phyloP scores from a whole-genome alignment of 345 rosid genomes.

The Rubroshorea leprosula region DNA sequence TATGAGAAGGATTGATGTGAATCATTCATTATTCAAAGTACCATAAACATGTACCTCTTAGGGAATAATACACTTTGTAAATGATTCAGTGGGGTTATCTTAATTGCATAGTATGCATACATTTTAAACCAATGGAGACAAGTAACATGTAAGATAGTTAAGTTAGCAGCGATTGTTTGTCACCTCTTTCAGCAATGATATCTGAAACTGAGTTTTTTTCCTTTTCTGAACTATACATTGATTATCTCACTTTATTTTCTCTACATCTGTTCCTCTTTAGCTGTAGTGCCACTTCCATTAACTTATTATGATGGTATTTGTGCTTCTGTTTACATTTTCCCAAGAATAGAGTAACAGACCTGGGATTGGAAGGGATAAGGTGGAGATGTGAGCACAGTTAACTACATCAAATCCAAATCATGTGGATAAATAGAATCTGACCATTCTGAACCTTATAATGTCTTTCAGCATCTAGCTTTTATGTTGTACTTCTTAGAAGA shows the following conservation, averaged over 20 bases:
- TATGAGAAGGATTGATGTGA: too few species aligned
- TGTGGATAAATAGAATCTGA: too few species aligned
- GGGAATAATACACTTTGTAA: neutral
- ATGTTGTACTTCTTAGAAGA: too few species aligned
- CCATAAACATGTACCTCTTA: neutral
- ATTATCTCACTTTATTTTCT: neutral
- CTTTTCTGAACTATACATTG: neutral
- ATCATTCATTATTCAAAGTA: neutral
- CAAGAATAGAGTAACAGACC: too few species aligned
- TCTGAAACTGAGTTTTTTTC: neutral
- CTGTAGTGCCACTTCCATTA: neutral
- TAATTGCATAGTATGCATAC: neutral
- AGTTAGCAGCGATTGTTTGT: neutral
- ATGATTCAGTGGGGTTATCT: neutral
- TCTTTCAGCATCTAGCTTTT: too few species aligned
- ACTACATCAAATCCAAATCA: too few species aligned
- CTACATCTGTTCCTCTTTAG: neutral
- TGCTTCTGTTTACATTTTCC: neutral
- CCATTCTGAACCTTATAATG: too few species aligned
- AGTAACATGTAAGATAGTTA: neutral
- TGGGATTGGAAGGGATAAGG: too few species aligned
- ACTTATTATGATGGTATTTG: neutral
- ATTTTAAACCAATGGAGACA: neutral
- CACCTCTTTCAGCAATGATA: neutral
- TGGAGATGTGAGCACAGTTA: too few species aligned